phyloP scores from a whole-genome alignment of 1,284 basidiomycete genomes.

The Leccinum cinnamomeum region DNA sequence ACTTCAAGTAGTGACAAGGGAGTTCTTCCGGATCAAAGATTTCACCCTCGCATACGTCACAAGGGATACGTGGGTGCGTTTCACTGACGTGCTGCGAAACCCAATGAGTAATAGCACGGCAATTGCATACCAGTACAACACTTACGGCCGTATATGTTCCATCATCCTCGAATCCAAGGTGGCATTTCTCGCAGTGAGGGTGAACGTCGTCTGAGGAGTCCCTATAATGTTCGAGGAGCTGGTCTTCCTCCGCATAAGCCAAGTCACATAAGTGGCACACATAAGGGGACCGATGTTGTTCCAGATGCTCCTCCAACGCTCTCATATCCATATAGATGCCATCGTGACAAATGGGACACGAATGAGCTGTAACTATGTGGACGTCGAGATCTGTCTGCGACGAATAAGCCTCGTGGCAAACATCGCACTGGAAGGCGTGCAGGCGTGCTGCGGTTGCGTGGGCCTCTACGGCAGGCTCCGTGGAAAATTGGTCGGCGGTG shows the following conservation, averaged over 20 bases:
- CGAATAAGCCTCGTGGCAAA: slow-evolving; percentile 28
- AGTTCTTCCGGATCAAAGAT: slow-evolving; percentile 28
- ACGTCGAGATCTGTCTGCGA: slow-evolving; percentile 32
- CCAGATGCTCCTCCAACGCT: slow-evolving; percentile 32
- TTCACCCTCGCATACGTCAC: slow-evolving; percentile 28
- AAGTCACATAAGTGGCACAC: slow-evolving; percentile 26
- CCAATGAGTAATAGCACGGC: slow-evolving; percentile 2
- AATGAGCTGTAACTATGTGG: slow-evolving; percentile 33
- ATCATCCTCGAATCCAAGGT: slow-evolving; percentile 24
- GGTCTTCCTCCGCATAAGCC: slow-evolving; percentile 27
- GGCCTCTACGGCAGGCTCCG: slow-evolving; percentile 8
- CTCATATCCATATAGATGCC: slow-evolving; percentile 31
- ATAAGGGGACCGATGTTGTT: slow-evolving; percentile 30
- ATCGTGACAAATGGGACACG: slow-evolving; percentile 35
- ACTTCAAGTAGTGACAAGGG: slow-evolving; percentile 27
- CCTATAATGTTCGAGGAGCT: slow-evolving; percentile 33
- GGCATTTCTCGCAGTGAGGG: slow-evolving; percentile 30
- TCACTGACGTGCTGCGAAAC: slow-evolving; percentile 26
- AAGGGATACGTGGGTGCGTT: slow-evolving; percentile 30
- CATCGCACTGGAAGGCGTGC: slow-evolving; percentile 20
- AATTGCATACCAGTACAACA: neutral
- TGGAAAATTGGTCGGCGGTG: slow-evolving; percentile 11
- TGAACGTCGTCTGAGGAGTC: slow-evolving; percentile 26
- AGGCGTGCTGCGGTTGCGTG: slow-evolving; percentile 5
- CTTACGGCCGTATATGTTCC: slow-evolving; percentile 24